Evolutionary conservation across 306 rosid species (phyloP), one percentile per base, ranked within the genome.

Genomic region (Oemleria cerasiformis): DNA sequence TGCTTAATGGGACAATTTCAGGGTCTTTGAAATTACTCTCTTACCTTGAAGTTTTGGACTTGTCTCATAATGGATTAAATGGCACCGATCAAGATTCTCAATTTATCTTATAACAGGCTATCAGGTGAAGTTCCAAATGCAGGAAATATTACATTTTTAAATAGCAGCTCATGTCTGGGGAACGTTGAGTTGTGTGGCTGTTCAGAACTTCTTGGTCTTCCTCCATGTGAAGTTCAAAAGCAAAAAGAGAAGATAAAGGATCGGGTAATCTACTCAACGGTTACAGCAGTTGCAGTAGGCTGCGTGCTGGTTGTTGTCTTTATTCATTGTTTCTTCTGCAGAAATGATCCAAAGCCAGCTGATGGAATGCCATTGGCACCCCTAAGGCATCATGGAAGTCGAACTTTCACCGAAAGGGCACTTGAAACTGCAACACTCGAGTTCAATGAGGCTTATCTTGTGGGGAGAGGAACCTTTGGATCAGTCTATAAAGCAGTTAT

Each of bases 171-270:
- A 56, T 71, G 71, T 40, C 11, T 63, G 16, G 81, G 77, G 16
- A 77, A 77, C 64, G 49, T 19, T 5, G 76, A 77, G 57, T 56
- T 77, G 73, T 77, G 81, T 56, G 67, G 77, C 9, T 72, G 81
- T 70, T 71, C 81, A 53, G 53, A 56, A 38, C 20, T 44, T n/a
- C 23, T 65, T 58, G 71, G 49, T 25, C 72, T 71, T 45, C 77
- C 73, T 16, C 39, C 53, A 65, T 77, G 81, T 13, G 30, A 63
- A 62, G 43, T 68, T 70, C 80, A 50, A 61, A 58, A 30, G 41
- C 55, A 21, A 71, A 71, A 12, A 65, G 58, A 25, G 15, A 63
- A 53, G 62, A 64, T 0, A 21, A 64, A 19, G 43, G 69, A 61
- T 12, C 17, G 12, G 48, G 23, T 77, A 19, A 4, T 71, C 14